A percentile compares a stretch with the other conserved stretches of the same genome.
phyloP scores from a whole-genome alignment of 1,284 basidiomycete genomes.

The Papiliotrema terrestris region DNA sequence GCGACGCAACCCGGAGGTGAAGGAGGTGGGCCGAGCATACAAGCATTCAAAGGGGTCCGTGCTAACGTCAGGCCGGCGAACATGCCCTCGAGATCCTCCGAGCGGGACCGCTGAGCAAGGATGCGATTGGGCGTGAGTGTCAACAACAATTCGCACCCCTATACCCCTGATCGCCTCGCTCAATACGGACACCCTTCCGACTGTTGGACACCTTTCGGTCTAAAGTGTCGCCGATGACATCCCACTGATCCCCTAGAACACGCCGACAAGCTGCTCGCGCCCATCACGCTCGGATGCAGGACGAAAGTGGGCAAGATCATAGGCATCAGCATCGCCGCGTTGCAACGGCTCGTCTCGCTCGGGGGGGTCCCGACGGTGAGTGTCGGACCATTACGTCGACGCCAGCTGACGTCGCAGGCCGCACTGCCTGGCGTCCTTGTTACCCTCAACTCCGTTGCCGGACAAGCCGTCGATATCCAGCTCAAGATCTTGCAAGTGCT shows the following conservation, averaged over 20 bases:
- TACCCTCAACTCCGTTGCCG: slow-evolving; percentile 80
- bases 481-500: slow-evolving; percentile 86
- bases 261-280: slow-evolving; percentile 74
- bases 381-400: not conserved
- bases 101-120: slow-evolving; percentile 59
- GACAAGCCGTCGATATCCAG: slow-evolving; percentile 91
- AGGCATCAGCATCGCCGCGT: slow-evolving; percentile 81
- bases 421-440: slow-evolving; percentile 72
- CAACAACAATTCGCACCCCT: not conserved
- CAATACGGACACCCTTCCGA: too few species aligned
- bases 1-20: slow-evolving; percentile 74
- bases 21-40: slow-evolving; percentile 60
- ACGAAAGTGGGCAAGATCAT: slow-evolving; percentile 93
- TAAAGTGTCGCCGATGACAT: too few species aligned
- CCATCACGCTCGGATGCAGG: slow-evolving; percentile 89
- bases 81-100: slow-evolving; percentile 75
- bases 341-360: slow-evolving; percentile 85
- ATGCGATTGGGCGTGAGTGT: slow-evolving; percentile 21
- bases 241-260: too few species aligned
- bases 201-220: too few species aligned
- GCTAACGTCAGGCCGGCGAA: slow-evolving; percentile 61
- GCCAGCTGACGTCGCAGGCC: slow-evolving; percentile 51
- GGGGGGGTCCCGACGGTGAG: slow-evolving; percentile 67
- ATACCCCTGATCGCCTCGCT: slow-evolving; percentile 29
- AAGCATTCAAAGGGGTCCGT: not conserved